Percentiles rank a stretch among this genome's conserved stretches.
Conservation (phyloP, 139 green algal genomes). For the Tetradesmus lagerheimii region DNA sequence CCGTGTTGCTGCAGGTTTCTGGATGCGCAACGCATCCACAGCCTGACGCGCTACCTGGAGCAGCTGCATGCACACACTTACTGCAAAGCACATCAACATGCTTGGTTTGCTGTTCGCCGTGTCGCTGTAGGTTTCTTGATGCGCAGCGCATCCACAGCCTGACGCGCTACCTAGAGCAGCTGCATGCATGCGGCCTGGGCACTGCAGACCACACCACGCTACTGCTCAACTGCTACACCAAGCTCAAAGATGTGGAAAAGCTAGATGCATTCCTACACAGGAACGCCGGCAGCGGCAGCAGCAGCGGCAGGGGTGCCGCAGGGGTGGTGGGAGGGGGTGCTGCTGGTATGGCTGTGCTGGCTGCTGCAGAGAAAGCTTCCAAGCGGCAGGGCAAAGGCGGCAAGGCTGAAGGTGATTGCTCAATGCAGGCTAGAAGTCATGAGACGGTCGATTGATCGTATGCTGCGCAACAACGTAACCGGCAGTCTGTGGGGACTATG, state of each 20-base stretch:
- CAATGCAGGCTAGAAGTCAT: too few relatives aligned
- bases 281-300: constrained; percentile 42
- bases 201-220: constrained; percentile 95
- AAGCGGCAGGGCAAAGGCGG: background rate
- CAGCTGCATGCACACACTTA: too few relatives aligned
- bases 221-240: constrained; percentile 97
- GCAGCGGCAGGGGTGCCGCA: background rate
- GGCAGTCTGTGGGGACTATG: too few relatives aligned
- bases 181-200: constrained; percentile 85
- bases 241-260: constrained; percentile 88
- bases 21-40: too few relatives aligned
- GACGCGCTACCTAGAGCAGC: constrained; percentile 89
- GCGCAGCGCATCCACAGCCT: constrained; percentile 91
- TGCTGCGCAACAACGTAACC: too few relatives aligned
- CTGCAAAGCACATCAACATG: too few relatives aligned
- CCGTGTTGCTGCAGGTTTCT: too few relatives aligned
- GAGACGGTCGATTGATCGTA: too few relatives aligned
- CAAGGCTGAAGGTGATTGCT: background rate
- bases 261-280: constrained; percentile 81
- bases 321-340: background rate
- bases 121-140: constrained; percentile 85
- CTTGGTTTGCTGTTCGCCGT: background rate
- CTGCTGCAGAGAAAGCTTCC: constrained; percentile 2
- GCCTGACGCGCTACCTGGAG: too few relatives aligned
- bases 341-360: background rate